Evolutionary conservation across 495 filamentous ascomycete genomes (phyloP).

Genomic region (Pseudoneurospora amorphoporcata): DNA sequence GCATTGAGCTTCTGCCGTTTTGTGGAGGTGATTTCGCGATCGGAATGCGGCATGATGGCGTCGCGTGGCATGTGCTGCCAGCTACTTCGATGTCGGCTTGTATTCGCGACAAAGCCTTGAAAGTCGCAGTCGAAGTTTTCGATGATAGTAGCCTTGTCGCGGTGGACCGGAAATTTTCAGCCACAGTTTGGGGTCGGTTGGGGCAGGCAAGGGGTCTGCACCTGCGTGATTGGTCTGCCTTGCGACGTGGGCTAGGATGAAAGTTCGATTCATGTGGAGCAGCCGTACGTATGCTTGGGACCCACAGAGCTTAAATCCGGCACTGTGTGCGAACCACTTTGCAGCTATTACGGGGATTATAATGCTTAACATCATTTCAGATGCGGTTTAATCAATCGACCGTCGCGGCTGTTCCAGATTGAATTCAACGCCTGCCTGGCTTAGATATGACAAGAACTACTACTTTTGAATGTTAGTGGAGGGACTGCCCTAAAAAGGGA

Average conservation of each 20-base stretch:
- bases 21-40: slow-evolving; percentile 41
- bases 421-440: neutral
- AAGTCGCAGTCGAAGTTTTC: slow-evolving; percentile 11
- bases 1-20: slow-evolving; percentile 57
- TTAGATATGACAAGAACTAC: neutral
- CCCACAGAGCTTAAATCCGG: neutral
- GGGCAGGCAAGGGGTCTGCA: neutral
- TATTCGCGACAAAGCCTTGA: neutral
- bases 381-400: neutral
- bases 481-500: no score
- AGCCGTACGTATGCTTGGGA: neutral
- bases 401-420: neutral
- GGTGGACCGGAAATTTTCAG: slow-evolving; percentile 16
- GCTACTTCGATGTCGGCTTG: neutral
- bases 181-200: slow-evolving; percentile 7
- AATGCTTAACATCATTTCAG: neutral
- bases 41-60: slow-evolving; percentile 37
- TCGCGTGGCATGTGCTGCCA: neutral
- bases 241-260: neutral
- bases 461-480: no score
- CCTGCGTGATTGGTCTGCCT: neutral
- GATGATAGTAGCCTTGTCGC: slow-evolving; percentile 8
- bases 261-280: neutral
- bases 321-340: neutral
- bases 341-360: neutral